Conservation (phyloP, 192 early-diverging fungal species). For the Allomyces macrogynus region DNA sequence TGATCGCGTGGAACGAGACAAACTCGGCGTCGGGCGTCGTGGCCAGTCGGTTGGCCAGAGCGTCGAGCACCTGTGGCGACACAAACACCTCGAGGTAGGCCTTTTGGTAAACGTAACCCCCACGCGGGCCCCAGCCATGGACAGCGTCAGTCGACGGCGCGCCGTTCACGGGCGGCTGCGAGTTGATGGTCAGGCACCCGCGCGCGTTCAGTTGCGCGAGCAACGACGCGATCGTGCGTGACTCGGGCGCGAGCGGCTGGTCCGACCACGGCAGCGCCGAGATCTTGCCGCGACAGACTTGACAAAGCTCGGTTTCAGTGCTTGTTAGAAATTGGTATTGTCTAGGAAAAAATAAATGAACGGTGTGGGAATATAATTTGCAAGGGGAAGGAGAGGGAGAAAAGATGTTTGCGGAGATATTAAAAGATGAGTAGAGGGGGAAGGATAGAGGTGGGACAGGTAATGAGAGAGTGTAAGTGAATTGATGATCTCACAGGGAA, state of each 20-base stretch:
- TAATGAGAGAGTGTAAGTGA: too few relatives aligned
- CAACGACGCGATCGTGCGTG: constrained; percentile 42
- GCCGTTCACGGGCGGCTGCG: constrained; percentile 90
- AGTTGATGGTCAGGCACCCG: constrained; percentile 84
- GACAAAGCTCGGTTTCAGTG: too few relatives aligned
- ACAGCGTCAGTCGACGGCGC: constrained; percentile 44
- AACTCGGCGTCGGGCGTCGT: constrained; percentile 41
- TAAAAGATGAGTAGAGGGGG: too few relatives aligned
- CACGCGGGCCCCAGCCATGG: constrained; percentile 91
- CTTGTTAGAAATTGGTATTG: too few relatives aligned
- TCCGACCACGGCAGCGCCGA: constrained; percentile 52
- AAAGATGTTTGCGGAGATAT: too few relatives aligned
- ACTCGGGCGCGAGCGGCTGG: constrained; percentile 38
- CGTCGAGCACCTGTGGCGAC: constrained; percentile 37
- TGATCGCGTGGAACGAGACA: constrained; percentile 84
- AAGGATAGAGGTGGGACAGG: too few relatives aligned
- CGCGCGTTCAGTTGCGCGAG: constrained; percentile 49
- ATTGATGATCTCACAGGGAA: too few relatives aligned
- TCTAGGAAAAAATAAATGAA: too few relatives aligned
- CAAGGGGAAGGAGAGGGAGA: too few relatives aligned
- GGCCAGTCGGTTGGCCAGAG: constrained; percentile 25
- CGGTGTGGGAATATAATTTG: too few relatives aligned
- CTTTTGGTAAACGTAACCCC: constrained; percentile 95
- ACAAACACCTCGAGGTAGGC: constrained; percentile 95
- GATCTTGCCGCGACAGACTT: constrained; percentile 36